These are phyloP conservation scores for Pyricularia grisea DNA, from an alignment of 2,329 filamentous ascomycete species.

Conservation along the genomic window DNA sequence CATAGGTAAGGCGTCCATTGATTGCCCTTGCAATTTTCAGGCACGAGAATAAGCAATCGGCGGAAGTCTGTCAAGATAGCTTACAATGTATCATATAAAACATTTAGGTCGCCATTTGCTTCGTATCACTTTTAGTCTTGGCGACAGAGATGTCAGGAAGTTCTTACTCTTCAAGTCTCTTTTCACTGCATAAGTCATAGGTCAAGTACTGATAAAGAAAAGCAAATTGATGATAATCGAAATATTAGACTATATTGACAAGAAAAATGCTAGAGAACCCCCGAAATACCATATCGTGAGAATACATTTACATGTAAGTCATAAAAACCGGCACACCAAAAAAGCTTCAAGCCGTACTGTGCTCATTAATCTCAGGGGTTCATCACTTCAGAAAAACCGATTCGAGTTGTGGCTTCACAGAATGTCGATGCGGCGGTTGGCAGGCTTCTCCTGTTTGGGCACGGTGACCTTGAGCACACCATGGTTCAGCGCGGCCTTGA, in stretches of 20 bases:
- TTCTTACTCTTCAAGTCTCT: too few relatives aligned
- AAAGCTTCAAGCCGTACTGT: background rate
- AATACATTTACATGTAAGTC: background rate
- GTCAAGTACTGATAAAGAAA: too few relatives aligned
- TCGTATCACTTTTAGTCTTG: background rate
- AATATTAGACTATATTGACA: background rate
- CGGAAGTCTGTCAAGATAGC: background rate
- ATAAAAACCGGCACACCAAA: background rate
- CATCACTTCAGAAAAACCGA: background rate
- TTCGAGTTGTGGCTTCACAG: constrained; percentile 23
- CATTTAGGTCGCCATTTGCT: background rate
- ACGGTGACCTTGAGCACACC: constrained; percentile 55
- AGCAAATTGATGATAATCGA: background rate
- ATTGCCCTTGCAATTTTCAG: background rate
- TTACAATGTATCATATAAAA: background rate
- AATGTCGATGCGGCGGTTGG: constrained; percentile 45
- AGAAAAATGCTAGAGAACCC: background rate
- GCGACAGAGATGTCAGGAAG: too few relatives aligned
- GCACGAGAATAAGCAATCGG: background rate
- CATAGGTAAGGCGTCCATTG: background rate
- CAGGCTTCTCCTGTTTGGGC: constrained; percentile 55
- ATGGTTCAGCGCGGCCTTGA: constrained; percentile 54
- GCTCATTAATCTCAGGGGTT: too few relatives aligned
- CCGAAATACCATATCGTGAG: background rate
- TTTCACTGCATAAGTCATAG: too few relatives aligned